These are phyloP conservation scores for Phlebiopsis gigantea DNA, from an alignment of 768 basidiomycete genomes.

Conservation along the genomic window DNA sequence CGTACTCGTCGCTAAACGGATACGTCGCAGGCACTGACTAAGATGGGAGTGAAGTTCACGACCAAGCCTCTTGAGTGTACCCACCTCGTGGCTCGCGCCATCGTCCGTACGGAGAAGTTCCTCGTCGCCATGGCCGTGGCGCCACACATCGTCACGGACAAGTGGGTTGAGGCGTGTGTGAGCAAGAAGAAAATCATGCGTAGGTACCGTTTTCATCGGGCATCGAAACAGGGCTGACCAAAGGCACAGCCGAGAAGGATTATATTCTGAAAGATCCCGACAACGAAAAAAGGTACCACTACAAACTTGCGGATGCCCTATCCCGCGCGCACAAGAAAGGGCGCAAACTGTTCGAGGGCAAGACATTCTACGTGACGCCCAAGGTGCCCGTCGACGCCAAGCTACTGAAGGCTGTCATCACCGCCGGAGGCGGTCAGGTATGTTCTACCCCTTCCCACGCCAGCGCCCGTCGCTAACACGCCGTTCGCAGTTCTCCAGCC, in stretches of 20 bases:
- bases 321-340: slow-evolving; percentile 45
- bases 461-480: neutral
- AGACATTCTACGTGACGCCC: slow-evolving; percentile 72
- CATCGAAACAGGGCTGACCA: neutral
- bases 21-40: slow-evolving; percentile 44
- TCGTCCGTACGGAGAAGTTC: slow-evolving; percentile 87
- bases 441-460: slow-evolving; percentile 15
- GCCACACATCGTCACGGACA: slow-evolving; percentile 55
- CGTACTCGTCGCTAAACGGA: neutral
- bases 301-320: slow-evolving; percentile 60
- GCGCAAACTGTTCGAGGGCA: slow-evolving; percentile 56
- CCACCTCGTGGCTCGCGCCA: slow-evolving; percentile 62
- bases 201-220: slow-evolving; percentile 31
- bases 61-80: slow-evolving; percentile 66
- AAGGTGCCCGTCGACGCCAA: slow-evolving; percentile 54
- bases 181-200: slow-evolving; percentile 55
- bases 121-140: slow-evolving; percentile 65
- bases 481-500: slow-evolving; percentile 32
- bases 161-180: slow-evolving; percentile 65
- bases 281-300: slow-evolving; percentile 61
- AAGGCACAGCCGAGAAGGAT: slow-evolving; percentile 50
- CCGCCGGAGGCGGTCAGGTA: slow-evolving; percentile 69
- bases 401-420: slow-evolving; percentile 64
- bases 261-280: slow-evolving; percentile 56
- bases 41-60: slow-evolving; percentile 63